A percentile compares a stretch with the other conserved stretches of the same genome.
phyloP scores from a whole-genome alignment of 164 flowering plant genomes.

The Tetrastigma voinierianum region DNA sequence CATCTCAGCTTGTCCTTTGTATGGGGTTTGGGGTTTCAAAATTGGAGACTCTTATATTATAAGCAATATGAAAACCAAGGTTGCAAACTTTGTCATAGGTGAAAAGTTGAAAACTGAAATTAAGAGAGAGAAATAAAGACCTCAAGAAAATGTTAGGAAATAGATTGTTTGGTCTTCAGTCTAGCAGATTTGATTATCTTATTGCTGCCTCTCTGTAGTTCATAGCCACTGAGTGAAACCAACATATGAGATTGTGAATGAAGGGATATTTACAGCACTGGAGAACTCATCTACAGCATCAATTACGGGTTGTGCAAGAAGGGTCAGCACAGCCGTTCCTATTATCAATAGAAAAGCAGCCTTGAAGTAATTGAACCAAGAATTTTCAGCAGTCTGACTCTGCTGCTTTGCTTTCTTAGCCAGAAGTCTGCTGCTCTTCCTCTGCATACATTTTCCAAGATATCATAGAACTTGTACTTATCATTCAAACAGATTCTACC shows the following conservation, averaged over 20 bases:
- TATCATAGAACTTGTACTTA: too few relatives aligned
- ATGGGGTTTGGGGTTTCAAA: too few relatives aligned
- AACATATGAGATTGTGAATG: conserved; percentile 30
- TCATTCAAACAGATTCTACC: too few relatives aligned
- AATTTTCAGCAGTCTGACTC: conserved; percentile 1
- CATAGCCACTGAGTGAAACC: conserved; percentile 33
- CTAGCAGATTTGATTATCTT: conserved; percentile 23
- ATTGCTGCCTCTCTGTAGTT: conserved; percentile 19
- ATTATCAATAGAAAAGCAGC: conserved; percentile 21
- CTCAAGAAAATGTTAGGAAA: conserved; percentile 34
- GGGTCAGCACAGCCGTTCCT: conserved; percentile 23
- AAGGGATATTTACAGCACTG: conserved; percentile 19
- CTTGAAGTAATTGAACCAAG: conserved; percentile 24
- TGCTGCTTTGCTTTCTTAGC: conserved; percentile 4
- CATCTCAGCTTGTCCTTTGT: too few relatives aligned
- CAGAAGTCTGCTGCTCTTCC: conserved; percentile 9
- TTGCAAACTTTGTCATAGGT: too few relatives aligned
- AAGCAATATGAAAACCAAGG: background rate
- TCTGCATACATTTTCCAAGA: too few relatives aligned
- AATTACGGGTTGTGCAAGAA: conserved; percentile 29
- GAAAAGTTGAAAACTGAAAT: background rate
- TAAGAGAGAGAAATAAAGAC: conserved; percentile 12
- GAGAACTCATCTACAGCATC: conserved; percentile 16
- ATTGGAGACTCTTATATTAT: too few relatives aligned
- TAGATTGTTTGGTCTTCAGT: conserved; percentile 25